Evolutionary conservation across 2,329 filamentous ascomycete species (phyloP), one percentile per base, ranked within the genome.

Genomic region (Arthrobotrys sinensis): DNA sequence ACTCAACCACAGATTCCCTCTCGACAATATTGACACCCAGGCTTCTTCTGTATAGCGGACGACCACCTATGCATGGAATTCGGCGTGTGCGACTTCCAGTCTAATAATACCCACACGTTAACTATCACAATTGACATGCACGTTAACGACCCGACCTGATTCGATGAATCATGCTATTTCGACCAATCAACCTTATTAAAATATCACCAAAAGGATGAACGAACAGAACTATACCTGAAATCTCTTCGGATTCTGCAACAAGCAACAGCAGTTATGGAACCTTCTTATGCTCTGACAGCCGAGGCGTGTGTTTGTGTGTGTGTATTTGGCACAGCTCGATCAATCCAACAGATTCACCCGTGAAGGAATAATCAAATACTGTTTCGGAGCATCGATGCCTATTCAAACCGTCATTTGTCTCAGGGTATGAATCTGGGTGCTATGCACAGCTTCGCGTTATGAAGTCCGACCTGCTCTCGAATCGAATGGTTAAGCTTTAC

Each of bases 401-500:
- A 28, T 28, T 28, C 24, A 28, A 28, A 4, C 4, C 24, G 4
- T 28, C 24, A 28, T 4, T 28, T 4, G 24, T 28, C 24, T 28
- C 24, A 28, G 4, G 24, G 24, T 2, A 28, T 28, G 24, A 4
- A 28, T 28, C 2, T 28, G 2, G 24, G 4, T 28, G 24, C 4
- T 28, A 4, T 28, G 24, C 24, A 28, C 24, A 28, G 4, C 24
- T 2, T 28, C 24, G 24, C 24, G 24, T 28, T 28, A 28, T 28
- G 24, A 28, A 4, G 24, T 28, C 24, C 24, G 24, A 28, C 24
- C 4, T 28, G 24, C 24, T 28, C 2, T 28, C 24, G 24, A 28
- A 28, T 28, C 24, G 24, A 46, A 43, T 28, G 32, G 34, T 50
- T 71, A 77, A 77, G 60, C 73, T 77, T 77, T 71, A 6, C 10